Percentiles rank a stretch among this genome's conserved stretches.
These are phyloP conservation scores for Chaetomium tenue DNA, from an alignment of 495 filamentous ascomycete species.

Conservation along the genomic window DNA sequence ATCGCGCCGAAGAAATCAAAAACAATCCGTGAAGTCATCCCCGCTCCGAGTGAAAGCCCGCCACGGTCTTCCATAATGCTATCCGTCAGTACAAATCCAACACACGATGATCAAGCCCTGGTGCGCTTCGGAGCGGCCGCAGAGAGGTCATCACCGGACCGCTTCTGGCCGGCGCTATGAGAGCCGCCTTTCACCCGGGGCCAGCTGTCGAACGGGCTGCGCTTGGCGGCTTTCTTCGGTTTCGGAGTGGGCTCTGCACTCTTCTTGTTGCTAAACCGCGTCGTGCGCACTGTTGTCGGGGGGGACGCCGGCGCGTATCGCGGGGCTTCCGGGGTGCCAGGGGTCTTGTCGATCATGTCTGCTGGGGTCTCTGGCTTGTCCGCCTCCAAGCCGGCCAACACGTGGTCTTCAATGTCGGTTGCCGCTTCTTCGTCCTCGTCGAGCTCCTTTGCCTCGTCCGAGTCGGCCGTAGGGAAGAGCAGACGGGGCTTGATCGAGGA, in stretches of 20 bases:
- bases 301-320: constrained; percentile 55
- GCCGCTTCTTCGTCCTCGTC: constrained; percentile 56
- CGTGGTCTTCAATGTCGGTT: constrained; percentile 54
- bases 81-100: not conserved
- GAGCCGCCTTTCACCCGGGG: constrained; percentile 55
- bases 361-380: constrained; percentile 47
- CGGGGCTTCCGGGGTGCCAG: constrained; percentile 52
- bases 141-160: constrained; percentile 43
- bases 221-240: constrained; percentile 39
- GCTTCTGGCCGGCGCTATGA: constrained; percentile 42
- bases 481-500: constrained; percentile 78
- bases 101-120: constrained; percentile 34
- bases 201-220: constrained; percentile 67
- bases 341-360: constrained; percentile 31
- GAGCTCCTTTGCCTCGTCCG: constrained; percentile 48
- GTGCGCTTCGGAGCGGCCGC: constrained; percentile 38
- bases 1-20: not conserved
- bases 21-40: constrained; percentile 11
- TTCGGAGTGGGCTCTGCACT: constrained; percentile 33
- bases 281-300: constrained; percentile 54
- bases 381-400: constrained; percentile 52
- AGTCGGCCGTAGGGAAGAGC: constrained; percentile 65
- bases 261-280: constrained; percentile 45
- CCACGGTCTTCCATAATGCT: not conserved
- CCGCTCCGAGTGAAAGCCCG: constrained; percentile 4